A percentile compares a stretch with the other conserved stretches of the same genome.
Evolutionary conservation across 2,329 filamentous ascomycete genomes (phyloP).

Genomic region (Hypoxylon sp.): DNA sequence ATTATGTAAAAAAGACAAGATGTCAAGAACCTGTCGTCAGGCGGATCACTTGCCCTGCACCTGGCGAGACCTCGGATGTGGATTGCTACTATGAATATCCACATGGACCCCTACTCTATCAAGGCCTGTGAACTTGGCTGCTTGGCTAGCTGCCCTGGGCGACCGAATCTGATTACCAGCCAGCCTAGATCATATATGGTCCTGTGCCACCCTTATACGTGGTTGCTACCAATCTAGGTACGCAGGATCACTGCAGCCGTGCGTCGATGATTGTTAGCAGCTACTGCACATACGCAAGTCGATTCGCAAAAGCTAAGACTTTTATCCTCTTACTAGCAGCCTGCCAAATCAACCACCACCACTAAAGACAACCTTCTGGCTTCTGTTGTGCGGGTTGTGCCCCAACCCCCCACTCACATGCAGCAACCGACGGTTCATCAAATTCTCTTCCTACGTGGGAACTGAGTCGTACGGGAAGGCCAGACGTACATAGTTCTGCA

Average conservation of each 20-base stretch:
- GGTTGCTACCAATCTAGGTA: slow-evolving; percentile 26
- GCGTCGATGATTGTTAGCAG: slow-evolving; percentile 27
- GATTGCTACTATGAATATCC: slow-evolving; percentile 50
- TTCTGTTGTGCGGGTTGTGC: slow-evolving; percentile 17
- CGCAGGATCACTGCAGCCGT: slow-evolving; percentile 33
- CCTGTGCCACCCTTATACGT: slow-evolving; percentile 27
- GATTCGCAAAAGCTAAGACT: slow-evolving; percentile 18
- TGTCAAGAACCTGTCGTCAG: slow-evolving; percentile 27
- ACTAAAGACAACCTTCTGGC: slow-evolving; percentile 13
- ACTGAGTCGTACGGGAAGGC: slow-evolving; percentile 27
- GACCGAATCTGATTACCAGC: slow-evolving; percentile 39
- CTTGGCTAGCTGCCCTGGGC: slow-evolving; percentile 28
- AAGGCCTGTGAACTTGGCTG: slow-evolving; percentile 13
- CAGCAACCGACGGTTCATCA: slow-evolving; percentile 32
- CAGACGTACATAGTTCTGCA: slow-evolving; percentile 33
- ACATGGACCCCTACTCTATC: slow-evolving; percentile 38
- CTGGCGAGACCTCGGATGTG: slow-evolving; percentile 36
- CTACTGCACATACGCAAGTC: slow-evolving; percentile 22
- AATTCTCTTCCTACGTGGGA: slow-evolving; percentile 19
- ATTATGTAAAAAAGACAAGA: slow-evolving; percentile 31
- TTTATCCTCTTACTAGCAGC: slow-evolving; percentile 17
- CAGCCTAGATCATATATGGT: slow-evolving; percentile 24
- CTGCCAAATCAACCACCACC: slow-evolving; percentile 27
- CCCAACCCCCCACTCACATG: slow-evolving; percentile 37
- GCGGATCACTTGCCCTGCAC: slow-evolving; percentile 36